Evolutionary conservation across 768 basidiomycete genomes (phyloP).

Genomic region (Hypholoma fasciculare): DNA sequence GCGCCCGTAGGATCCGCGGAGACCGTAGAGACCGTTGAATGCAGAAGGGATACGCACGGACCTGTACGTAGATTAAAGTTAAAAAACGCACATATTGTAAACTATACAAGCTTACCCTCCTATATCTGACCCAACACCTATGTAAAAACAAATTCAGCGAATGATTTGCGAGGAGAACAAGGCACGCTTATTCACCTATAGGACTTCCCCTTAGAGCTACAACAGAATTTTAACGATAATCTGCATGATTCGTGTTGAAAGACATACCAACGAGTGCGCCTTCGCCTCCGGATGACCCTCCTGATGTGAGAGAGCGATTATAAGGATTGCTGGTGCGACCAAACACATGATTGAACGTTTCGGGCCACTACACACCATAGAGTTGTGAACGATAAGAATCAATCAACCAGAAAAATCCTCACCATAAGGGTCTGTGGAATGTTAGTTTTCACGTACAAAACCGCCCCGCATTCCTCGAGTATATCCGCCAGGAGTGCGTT

Average conservation of each 20-base stretch:
- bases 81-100: background rate
- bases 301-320: constrained; percentile 69
- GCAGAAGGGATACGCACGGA: constrained; percentile 72
- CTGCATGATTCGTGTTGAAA: background rate
- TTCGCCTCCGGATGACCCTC: constrained; percentile 88
- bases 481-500: constrained; percentile 68
- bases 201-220: constrained; percentile 45
- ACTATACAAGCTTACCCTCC: constrained; percentile 53
- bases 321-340: constrained; percentile 78
- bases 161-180: constrained; percentile 10
- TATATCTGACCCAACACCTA: constrained; percentile 80
- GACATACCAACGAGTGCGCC: constrained; percentile 66
- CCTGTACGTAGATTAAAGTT: constrained; percentile 30
- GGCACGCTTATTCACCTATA: constrained; percentile 30
- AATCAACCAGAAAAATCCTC: constrained; percentile 23
- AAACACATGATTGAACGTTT: constrained; percentile 78
- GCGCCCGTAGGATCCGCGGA: constrained; percentile 69
- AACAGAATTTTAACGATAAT: background rate
- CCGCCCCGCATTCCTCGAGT: constrained; percentile 65
- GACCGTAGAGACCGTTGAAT: constrained; percentile 69
- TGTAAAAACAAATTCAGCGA: constrained; percentile 25
- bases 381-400: background rate
- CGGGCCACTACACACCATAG: constrained; percentile 58
- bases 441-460: constrained; percentile 73
- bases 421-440: constrained; percentile 81